Conservation (phyloP, 2,329 filamentous ascomycete genomes). For the Laburnicola sp. region DNA sequence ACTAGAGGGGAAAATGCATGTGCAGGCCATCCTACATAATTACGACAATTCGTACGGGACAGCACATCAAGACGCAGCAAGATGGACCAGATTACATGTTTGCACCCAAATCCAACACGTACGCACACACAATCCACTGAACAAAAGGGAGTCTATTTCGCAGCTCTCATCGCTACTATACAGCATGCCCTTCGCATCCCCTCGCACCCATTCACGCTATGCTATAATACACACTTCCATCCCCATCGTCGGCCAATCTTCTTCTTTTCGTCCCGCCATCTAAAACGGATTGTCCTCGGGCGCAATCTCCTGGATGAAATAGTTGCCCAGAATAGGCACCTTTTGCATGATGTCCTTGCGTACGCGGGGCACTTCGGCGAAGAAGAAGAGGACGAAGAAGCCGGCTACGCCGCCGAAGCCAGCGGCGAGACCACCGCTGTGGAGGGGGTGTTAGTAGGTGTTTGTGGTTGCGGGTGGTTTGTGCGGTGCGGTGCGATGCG, state of each 20-base stretch:
- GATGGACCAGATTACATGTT: no score
- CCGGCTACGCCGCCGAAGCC: slow-evolving; percentile 62
- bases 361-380: slow-evolving; percentile 65
- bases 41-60: no score
- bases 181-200: slow-evolving; percentile 26
- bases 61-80: no score
- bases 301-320: slow-evolving; percentile 61
- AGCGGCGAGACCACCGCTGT: slow-evolving; percentile 50
- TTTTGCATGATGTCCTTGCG: slow-evolving; percentile 65
- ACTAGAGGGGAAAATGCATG: no score
- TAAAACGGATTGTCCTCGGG: slow-evolving; percentile 67
- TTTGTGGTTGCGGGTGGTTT: background rate
- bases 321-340: slow-evolving; percentile 60
- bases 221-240: slow-evolving; percentile 23
- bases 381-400: slow-evolving; percentile 65
- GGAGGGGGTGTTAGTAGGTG: slow-evolving; percentile 12
- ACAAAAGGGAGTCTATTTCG: slow-evolving; percentile 36
- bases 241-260: background rate
- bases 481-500: background rate
- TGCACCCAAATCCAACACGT: no score
- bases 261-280: slow-evolving; percentile 6
- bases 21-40: no score
- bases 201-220: slow-evolving; percentile 12
- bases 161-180: slow-evolving; percentile 31
- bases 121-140: background rate